Percentiles rank a stretch among this genome's conserved stretches.
These are phyloP conservation scores for Hericium coralloides DNA, from an alignment of 768 basidiomycete species.

Conservation along the genomic window DNA sequence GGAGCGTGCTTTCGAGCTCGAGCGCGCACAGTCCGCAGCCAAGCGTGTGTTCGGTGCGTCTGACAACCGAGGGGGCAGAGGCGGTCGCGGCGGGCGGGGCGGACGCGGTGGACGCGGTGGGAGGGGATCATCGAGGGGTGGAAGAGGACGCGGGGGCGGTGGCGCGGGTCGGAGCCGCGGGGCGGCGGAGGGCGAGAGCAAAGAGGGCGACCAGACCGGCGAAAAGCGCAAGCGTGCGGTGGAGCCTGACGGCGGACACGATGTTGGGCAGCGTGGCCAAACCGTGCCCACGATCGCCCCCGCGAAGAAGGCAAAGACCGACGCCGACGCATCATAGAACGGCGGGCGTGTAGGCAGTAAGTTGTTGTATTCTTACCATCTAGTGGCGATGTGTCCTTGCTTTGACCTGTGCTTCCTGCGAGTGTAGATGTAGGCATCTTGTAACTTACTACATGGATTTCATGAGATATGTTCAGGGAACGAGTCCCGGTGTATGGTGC, in stretches of 20 bases:
- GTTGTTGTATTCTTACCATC: not conserved
- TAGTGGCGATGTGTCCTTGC: not conserved
- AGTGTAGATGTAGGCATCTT: too few relatives aligned
- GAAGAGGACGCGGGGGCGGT: constrained; percentile 26
- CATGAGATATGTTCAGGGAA: too few relatives aligned
- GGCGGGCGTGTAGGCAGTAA: constrained; percentile 26
- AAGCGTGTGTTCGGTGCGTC: constrained; percentile 29
- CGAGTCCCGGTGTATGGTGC: too few relatives aligned
- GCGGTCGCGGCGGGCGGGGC: constrained; percentile 26
- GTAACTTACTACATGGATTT: too few relatives aligned
- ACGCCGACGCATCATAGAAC: not conserved
- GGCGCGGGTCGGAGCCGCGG: constrained; percentile 4
- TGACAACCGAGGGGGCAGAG: not conserved
- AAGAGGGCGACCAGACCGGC: constrained; percentile 36
- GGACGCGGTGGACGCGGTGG: constrained; percentile 34
- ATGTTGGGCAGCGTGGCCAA: constrained; percentile 55
- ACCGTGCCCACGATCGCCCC: constrained; percentile 40
- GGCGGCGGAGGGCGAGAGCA: constrained; percentile 10
- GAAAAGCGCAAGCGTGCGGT: constrained; percentile 73
- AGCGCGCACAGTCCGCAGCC: constrained; percentile 65
- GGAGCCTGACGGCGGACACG: constrained; percentile 72
- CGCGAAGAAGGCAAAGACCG: constrained; percentile 26
- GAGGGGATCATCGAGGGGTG: constrained; percentile 17
- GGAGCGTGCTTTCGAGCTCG: constrained; percentile 64
- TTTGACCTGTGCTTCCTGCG: too few relatives aligned